Base-by-base conservation (phyloP, 2,329 filamentous ascomycete species). In the Botryosphaeria dothidea region DNA sequence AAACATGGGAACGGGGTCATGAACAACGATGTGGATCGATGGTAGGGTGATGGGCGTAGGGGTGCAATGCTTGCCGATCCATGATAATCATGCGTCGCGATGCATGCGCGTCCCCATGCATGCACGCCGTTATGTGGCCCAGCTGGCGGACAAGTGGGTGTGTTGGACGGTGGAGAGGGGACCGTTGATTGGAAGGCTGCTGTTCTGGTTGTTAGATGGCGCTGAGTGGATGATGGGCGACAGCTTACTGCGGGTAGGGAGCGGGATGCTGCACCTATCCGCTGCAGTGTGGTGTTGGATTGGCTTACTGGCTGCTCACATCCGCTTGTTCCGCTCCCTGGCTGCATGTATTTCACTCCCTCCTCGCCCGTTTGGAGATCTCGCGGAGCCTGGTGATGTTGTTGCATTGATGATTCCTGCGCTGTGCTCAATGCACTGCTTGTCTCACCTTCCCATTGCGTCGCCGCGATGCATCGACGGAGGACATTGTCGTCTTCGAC, bases 221-320 rank as follows among this genome's bases (percentile, higher is more conserved):
- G 23, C 8, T 7, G 34, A 21, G 52, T 41, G 19, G 19, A 15
- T 19, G 23, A 17, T 23, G 6, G 6, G 19, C n/a, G 8, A 23
- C 27, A 27, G n/a, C 48, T 34, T 38, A 23, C 21, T 29, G 54
- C 21, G 21, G 11, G 41, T 29, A 60, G 38, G 56, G 56, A 60
- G 56, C 56, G 56, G 27, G 56, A 46, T 60, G 56, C 38, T 60
- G 56, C 56, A 60, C 38, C 56, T 60, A 60, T 46, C 56, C 56
- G 56, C 56, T 34, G 56, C 56, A n/a, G 27, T 46, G 56, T 46
- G n/a, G 23, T 29, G 17, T 57, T 31, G 36, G 54, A 13, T n/a
- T 41, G 3, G 38, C 36, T 43, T 36, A 8, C 36, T 43, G 51
- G 49, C 34, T 41, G 31, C n/a, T 43, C 19, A 5, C 36, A 46